Evolutionary conservation across 495 filamentous ascomycete species (phyloP).

Genomic region (Penicillium ochrochloron): DNA sequence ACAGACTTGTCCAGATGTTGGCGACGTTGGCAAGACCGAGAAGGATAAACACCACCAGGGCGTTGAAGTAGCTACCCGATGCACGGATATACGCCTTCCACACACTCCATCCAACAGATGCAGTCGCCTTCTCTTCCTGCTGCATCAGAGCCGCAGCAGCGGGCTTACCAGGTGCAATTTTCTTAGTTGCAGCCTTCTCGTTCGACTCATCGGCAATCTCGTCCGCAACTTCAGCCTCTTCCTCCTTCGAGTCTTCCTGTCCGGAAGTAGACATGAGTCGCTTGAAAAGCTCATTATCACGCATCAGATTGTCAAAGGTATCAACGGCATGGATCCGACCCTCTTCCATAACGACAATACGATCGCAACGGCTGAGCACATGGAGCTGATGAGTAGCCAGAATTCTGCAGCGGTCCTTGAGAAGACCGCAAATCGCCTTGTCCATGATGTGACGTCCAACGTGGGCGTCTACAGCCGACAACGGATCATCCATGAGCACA

Average conservation of each 20-base stretch:
- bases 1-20: conserved; percentile 86
- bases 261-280: conserved; percentile 83
- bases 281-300: conserved; percentile 71
- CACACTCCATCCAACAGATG: conserved; percentile 82
- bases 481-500: conserved; percentile 81
- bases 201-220: conserved; percentile 53
- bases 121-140: conserved; percentile 80
- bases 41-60: conserved; percentile 64
- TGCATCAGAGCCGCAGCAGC: conserved; percentile 78
- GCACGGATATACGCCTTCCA: conserved; percentile 81
- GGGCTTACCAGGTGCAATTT: conserved; percentile 60
- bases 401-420: conserved; percentile 87
- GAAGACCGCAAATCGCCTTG: conserved; percentile 85
- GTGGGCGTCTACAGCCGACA: conserved; percentile 84
- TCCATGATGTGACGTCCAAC: conserved; percentile 96
- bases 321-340: conserved; percentile 82
- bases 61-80: conserved; percentile 76
- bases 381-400: conserved; percentile 95
- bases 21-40: conserved; percentile 74
- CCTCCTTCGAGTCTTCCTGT: conserved; percentile 65
- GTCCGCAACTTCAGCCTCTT: conserved; percentile 44
- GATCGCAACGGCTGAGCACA: conserved; percentile 86
- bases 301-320: conserved; percentile 86
- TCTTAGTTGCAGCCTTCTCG: conserved; percentile 60
- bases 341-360: conserved; percentile 88